phyloP scores from a whole-genome alignment of 768 basidiomycete species.

The Kwoniella bestiolae region DNA sequence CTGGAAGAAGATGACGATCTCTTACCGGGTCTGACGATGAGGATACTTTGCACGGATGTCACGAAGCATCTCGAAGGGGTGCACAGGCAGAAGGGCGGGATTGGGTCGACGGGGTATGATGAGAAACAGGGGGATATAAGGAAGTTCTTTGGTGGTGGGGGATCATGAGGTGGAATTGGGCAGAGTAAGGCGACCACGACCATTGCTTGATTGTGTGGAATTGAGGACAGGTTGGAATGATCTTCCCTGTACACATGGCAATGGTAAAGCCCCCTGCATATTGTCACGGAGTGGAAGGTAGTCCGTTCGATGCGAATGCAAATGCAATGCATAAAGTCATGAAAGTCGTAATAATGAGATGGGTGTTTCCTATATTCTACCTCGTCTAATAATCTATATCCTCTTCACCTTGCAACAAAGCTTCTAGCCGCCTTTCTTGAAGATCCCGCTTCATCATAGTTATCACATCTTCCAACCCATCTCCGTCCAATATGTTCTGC shows the following conservation, averaged over 20 bases:
- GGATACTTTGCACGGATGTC: conserved; percentile 54
- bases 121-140: conserved; percentile 76
- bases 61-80: conserved; percentile 57
- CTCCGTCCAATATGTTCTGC: conserved; percentile 60
- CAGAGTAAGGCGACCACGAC: too few relatives aligned
- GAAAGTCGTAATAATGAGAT: background rate
- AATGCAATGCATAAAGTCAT: conserved; percentile 2
- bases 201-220: too few relatives aligned
- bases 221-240: too few relatives aligned
- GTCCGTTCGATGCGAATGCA: too few relatives aligned
- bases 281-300: too few relatives aligned
- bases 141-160: conserved; percentile 77
- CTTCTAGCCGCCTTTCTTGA: conserved; percentile 53
- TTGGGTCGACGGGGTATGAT: conserved; percentile 72
- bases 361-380: background rate
- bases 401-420: conserved; percentile 54
- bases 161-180: background rate
- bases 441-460: conserved; percentile 52
- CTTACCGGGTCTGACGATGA: conserved; percentile 32
- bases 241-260: too few relatives aligned
- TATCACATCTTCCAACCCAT: conserved; percentile 56
- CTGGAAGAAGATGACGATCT: conserved; percentile 21
- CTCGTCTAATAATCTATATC: conserved; percentile 48
- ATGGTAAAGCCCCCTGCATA: too few relatives aligned
- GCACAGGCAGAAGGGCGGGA: conserved; percentile 74